These are phyloP conservation scores for Kernera saxatilis DNA, from an alignment of 345 rosid genomes.

Conservation along the genomic window DNA sequence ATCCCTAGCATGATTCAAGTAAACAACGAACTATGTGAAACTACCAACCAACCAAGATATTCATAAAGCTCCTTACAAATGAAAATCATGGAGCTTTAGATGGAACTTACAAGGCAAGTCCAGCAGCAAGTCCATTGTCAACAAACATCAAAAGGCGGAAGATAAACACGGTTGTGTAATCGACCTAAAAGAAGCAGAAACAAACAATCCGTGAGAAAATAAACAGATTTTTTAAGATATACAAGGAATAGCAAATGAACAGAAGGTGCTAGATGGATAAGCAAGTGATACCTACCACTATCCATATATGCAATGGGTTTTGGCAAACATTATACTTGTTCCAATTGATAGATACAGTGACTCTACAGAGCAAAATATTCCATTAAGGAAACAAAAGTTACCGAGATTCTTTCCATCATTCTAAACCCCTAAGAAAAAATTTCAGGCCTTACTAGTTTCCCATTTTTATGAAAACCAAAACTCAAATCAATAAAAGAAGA, in stretches of 20 bases:
- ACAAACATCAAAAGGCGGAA: slow-evolving; percentile 82
- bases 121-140: slow-evolving; percentile 80
- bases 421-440: background rate
- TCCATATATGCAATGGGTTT: slow-evolving; percentile 87
- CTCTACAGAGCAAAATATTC: slow-evolving; percentile 30
- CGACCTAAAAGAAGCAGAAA: slow-evolving; percentile 48
- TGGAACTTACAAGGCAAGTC: slow-evolving; percentile 79
- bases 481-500: background rate
- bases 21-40: background rate
- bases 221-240: background rate
- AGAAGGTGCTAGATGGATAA: too few species aligned
- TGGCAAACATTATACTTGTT: slow-evolving; percentile 61
- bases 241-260: background rate
- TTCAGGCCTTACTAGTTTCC: background rate
- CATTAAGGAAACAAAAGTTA: slow-evolving; percentile 2
- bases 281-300: slow-evolving; percentile 52
- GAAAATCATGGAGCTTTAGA: slow-evolving; percentile 47
- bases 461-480: background rate
- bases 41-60: background rate
- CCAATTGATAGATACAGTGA: slow-evolving; percentile 77
- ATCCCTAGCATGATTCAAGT: slow-evolving; percentile 46
- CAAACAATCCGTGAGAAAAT: background rate
- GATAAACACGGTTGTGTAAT: slow-evolving; percentile 69
- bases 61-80: background rate
- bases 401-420: background rate